Evolutionary conservation across 495 filamentous ascomycete species (phyloP).

Genomic region (Xylaria longipes): DNA sequence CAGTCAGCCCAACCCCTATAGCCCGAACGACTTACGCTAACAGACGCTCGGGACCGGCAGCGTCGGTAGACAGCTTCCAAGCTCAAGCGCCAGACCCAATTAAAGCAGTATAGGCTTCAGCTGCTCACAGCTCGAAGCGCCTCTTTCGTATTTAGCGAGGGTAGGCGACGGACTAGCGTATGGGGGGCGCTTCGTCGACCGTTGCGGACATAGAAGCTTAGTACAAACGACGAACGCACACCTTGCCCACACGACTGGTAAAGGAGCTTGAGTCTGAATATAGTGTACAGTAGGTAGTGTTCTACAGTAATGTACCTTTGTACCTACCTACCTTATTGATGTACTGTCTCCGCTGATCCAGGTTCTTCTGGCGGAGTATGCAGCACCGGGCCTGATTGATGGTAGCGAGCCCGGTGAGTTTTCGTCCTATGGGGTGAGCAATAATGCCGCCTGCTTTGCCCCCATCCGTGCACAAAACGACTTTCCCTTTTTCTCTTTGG

Average conservation of each 20-base stretch:
- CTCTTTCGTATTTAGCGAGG: neutral
- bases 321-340: constrained; percentile 3
- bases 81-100: constrained; percentile 12
- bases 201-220: neutral
- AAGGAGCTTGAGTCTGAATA: constrained; percentile 3
- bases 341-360: constrained; percentile 13
- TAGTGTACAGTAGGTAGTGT: constrained; percentile 5
- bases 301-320: neutral
- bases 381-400: constrained; percentile 11
- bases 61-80: neutral
- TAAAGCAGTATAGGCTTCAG: constrained; percentile 15
- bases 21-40: constrained; percentile 13
- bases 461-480: constrained; percentile 12
- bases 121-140: constrained; percentile 16
- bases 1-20: constrained; percentile 13
- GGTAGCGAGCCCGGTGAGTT: constrained; percentile 22
- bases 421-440: constrained; percentile 26
- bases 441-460: constrained; percentile 18
- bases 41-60: constrained; percentile 23
- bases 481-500: constrained; percentile 15
- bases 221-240: neutral
- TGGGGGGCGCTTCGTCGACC: neutral
- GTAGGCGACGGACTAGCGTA: neutral
- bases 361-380: constrained; percentile 19
- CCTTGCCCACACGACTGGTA: neutral